Conservation (phyloP, 2,329 filamentous ascomycete species). For the Hypoxylon sp. region DNA sequence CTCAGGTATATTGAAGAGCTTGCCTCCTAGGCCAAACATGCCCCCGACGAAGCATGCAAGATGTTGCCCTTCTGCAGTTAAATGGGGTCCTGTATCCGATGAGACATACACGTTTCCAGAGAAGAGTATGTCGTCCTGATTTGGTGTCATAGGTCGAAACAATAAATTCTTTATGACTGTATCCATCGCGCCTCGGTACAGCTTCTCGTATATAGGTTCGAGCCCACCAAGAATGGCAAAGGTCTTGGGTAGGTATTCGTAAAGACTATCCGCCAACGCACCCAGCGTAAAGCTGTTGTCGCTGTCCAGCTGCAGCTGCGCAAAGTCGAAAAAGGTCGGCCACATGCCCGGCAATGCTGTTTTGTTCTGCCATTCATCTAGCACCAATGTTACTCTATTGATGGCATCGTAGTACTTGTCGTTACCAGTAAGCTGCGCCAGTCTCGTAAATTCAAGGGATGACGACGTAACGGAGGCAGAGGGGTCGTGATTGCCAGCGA, state of each 20-base stretch:
- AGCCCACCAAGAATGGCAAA: slow-evolving; percentile 76
- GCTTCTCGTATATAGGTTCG: slow-evolving; percentile 71
- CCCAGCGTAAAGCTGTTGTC: slow-evolving; percentile 66
- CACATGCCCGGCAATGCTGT: slow-evolving; percentile 84
- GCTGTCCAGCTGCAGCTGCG: slow-evolving; percentile 61
- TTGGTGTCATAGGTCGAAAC: slow-evolving; percentile 77
- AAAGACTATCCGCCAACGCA: slow-evolving; percentile 69
- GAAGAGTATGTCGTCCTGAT: slow-evolving; percentile 74
- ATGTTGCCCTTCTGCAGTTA: slow-evolving; percentile 59
- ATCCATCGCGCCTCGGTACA: slow-evolving; percentile 75
- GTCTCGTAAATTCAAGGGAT: slow-evolving; percentile 78
- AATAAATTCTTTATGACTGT: slow-evolving; percentile 74
- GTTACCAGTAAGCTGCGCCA: slow-evolving; percentile 78
- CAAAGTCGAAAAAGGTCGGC: slow-evolving; percentile 75
- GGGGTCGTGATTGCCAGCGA: slow-evolving; percentile 56
- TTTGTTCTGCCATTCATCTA: slow-evolving; percentile 77
- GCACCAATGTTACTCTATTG: slow-evolving; percentile 77
- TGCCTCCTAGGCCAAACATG: slow-evolving; percentile 63
- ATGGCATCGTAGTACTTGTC: slow-evolving; percentile 82
- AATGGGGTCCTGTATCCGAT: slow-evolving; percentile 47
- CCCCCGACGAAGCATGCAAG: slow-evolving; percentile 66
- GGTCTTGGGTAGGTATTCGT: slow-evolving; percentile 74
- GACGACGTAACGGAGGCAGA: slow-evolving; percentile 69
- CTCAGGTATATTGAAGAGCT: slow-evolving; percentile 61
- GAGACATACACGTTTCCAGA: slow-evolving; percentile 60